These are phyloP conservation scores for Rhodomyrtus tomentosa DNA, from an alignment of 345 rosid genomes.

Conservation along the genomic window DNA sequence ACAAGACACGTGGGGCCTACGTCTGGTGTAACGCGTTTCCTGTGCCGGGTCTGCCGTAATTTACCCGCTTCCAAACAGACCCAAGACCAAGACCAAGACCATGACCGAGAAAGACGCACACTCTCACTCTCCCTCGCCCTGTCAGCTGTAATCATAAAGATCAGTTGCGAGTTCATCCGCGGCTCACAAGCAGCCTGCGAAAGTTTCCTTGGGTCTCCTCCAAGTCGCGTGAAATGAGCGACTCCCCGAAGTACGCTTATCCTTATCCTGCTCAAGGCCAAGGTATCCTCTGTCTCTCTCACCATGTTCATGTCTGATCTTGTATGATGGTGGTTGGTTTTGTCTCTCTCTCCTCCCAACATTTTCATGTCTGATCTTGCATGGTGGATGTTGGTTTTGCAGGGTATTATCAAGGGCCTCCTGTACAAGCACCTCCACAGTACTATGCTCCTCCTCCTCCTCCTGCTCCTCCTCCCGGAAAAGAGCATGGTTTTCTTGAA, in stretches of 20 bases:
- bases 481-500: constrained; percentile 24
- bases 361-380: background rate
- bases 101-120: no score
- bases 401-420: constrained; percentile 48
- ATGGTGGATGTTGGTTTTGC: background rate
- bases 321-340: background rate
- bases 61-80: no score
- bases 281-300: background rate
- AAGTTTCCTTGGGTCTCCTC: background rate
- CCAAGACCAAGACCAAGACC: background rate
- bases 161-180: background rate
- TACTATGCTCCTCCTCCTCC: no score
- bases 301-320: background rate
- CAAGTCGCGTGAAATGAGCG: constrained; percentile 11
- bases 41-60: no score
- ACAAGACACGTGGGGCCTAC: no score
- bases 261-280: constrained; percentile 47
- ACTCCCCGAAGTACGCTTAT: constrained; percentile 31
- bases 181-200: background rate
- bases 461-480: constrained; percentile 19
- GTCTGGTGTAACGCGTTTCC: no score
- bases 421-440: constrained; percentile 35
- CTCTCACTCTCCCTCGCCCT: no score
- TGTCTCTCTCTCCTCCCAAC: background rate
- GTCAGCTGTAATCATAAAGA: background rate